Base-by-base conservation (phyloP, 768 basidiomycete species). In the Agrocybe pediades region DNA sequence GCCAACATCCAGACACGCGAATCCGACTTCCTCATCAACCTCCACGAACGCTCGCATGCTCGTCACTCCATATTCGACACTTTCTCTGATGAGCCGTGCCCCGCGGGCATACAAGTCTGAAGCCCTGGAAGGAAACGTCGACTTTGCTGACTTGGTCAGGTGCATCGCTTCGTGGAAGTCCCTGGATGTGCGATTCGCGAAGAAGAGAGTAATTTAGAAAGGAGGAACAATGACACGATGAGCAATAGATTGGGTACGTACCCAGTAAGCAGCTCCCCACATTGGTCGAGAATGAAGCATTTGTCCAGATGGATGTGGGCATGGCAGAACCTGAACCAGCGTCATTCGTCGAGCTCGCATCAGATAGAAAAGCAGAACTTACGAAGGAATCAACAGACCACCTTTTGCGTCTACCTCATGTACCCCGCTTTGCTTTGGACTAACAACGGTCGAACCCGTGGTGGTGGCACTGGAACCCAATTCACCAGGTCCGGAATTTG, bases 221-320 rank as follows among this genome's bases (percentile, higher is more conserved):
- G 15, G 49, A 54, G 50, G 53, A 40, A 17, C 23, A 33, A 33
- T 41, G 47, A 20, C 53, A 40, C 42, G 29, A 24, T 11, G 46
- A 43, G 50, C 20, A 33, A 53, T 21, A 46, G n/a, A 41, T 20
- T 42, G 40, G 33, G 42, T 36, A 60, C 76, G 49, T 67, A 85
- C 84, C 85, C 83, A 41, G 74, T 75, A 20, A 74, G 60, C 40
- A 86, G 74, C 19, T 74, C 67, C 47, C 74, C 76, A 56, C 82
- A 84, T 65, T 76, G 68, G 58, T 79, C 79, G 51, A 87, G 70
- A 46, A 87, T 80, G 64, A 85, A 85, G 67, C 83, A 86, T 67
- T 87, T 85, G 72, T 87, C 85, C 26, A 87, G 74, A 66, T 85
- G 85, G 59, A 87, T 80, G 60, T 86, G 84, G 17, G 82, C 76